Evolutionary conservation across 805 yeast genomes (phyloP), one percentile per base, ranked within the genome.

Genomic region (Starmerella potacharoeniae): DNA sequence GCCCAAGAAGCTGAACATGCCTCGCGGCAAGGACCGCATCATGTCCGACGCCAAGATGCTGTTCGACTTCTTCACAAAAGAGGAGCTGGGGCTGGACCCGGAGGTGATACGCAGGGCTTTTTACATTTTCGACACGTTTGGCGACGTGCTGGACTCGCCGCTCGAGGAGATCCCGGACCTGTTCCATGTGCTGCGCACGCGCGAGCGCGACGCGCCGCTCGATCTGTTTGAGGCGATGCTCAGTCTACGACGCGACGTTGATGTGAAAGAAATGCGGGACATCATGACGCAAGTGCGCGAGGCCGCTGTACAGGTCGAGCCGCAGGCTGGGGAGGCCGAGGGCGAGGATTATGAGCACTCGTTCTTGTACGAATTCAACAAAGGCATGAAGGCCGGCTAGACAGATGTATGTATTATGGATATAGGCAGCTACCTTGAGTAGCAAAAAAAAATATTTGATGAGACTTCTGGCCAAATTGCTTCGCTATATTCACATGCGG

Each of bases 121-220:
- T 65, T 72, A 73, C 54, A 72, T 84, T 13, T 74, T 85, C 67
- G 90, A 84, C 62, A 75, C 75, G 54, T 71, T 85, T 55, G 73
- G 82, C 66, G 84, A 81, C 46, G 68, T 82, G 49, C 69, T 81
- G 44, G 75, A 71, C 6, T 68, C 77, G 66, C 77, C 62, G 3
- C 69, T 72, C 8, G 75, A 73, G n/a, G 78, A 75, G 35, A 71
- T 81, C 30, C 63, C 76, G n/a, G 73, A 66, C 31, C 74, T 78
- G 54, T 85, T 89, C 82, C 74, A 74, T 63, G 79, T 77, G 45
- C 77, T 85, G 40, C 71, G 88, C 52, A 72, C 73, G 11, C 77
- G 77, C 42, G 88, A 83, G 71, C 82, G 87, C 71, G 89, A 87
- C 66, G 82, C 90, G 55, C 89, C 95, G 0, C 70, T 83, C 7